Percentiles rank a stretch among this genome's conserved stretches.
These are phyloP conservation scores for Apium graveolens DNA, from an alignment of 129 eudicot genomes.

Conservation along the genomic window DNA sequence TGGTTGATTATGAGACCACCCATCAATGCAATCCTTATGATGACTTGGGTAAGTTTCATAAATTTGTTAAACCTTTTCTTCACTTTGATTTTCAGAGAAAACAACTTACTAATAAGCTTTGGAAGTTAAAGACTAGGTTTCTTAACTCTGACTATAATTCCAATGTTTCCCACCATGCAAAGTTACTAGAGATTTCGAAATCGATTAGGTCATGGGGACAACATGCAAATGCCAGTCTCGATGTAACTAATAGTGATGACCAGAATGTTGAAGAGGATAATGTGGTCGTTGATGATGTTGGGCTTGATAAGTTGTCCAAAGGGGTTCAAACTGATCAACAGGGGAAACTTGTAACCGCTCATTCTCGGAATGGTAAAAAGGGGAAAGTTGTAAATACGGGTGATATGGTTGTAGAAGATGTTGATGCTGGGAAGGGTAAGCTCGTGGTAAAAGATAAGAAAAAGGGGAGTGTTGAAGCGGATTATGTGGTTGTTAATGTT, in stretches of 20 bases:
- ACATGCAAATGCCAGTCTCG: background rate
- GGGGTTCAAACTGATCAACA: background rate
- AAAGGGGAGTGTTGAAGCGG: too few species aligned
- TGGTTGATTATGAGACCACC: background rate
- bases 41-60: background rate
- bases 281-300: background rate
- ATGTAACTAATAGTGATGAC: background rate
- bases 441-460: too few species aligned
- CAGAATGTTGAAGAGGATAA: too few species aligned
- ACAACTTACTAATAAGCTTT: background rate
- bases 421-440: too few species aligned
- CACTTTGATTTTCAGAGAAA: background rate
- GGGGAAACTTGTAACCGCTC: background rate
- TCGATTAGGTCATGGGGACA: background rate
- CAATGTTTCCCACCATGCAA: background rate
- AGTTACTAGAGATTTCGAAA: background rate
- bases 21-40: background rate
- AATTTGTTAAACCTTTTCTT: background rate
- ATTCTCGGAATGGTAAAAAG: too few species aligned
- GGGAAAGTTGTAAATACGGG: too few species aligned
- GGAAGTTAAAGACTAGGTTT: background rate
- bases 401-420: too few species aligned
- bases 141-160: background rate
- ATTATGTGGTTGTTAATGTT: too few species aligned
- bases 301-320: background rate